Evolutionary conservation across 2,329 filamentous ascomycete genomes (phyloP).

Genomic region (Hymenoscyphus infarciens): DNA sequence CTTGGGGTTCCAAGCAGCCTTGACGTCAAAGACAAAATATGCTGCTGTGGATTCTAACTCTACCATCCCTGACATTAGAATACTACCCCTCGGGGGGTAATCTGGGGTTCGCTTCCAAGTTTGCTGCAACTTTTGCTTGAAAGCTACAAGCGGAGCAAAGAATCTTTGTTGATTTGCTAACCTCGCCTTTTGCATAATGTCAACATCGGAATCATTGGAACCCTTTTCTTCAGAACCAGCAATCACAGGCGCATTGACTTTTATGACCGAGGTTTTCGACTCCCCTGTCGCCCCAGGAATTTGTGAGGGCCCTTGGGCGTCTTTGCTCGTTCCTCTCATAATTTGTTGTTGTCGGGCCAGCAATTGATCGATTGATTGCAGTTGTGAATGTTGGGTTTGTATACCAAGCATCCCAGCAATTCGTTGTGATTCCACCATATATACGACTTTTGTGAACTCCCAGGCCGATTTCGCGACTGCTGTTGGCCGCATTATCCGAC

Average conservation of each 20-base stretch:
- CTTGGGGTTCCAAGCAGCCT: conserved; percentile 55
- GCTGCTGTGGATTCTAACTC: conserved; percentile 47
- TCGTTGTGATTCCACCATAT: conserved; percentile 41
- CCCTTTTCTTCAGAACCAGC: conserved; percentile 7
- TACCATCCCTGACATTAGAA: conserved; percentile 52
- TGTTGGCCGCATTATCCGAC: conserved; percentile 52
- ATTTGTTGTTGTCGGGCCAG: conserved; percentile 26
- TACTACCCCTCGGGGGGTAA: conserved; percentile 48
- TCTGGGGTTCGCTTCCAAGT: conserved; percentile 45
- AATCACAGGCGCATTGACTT: conserved; percentile 4
- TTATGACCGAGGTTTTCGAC: conserved; percentile 16
- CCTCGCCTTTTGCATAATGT: conserved; percentile 1
- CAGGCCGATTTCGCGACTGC: conserved; percentile 49
- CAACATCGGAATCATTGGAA: conserved; percentile 11
- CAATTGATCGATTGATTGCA: conserved; percentile 27
- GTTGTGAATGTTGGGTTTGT: conserved; percentile 25
- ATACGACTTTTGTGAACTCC: conserved; percentile 48
- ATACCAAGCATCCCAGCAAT: conserved; percentile 47
- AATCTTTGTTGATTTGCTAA: conserved; percentile 26
- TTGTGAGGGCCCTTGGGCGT: conserved; percentile 18
- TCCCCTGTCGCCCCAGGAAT: conserved; percentile 14
- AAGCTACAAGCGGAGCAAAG: conserved; percentile 28
- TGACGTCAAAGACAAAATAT: conserved; percentile 48
- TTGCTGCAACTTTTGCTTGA: conserved; percentile 34
- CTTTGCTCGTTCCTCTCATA: conserved; percentile 22